These are phyloP conservation scores for Tilletia walkeri DNA, from an alignment of 1,284 basidiomycete genomes.

Conservation along the genomic window DNA sequence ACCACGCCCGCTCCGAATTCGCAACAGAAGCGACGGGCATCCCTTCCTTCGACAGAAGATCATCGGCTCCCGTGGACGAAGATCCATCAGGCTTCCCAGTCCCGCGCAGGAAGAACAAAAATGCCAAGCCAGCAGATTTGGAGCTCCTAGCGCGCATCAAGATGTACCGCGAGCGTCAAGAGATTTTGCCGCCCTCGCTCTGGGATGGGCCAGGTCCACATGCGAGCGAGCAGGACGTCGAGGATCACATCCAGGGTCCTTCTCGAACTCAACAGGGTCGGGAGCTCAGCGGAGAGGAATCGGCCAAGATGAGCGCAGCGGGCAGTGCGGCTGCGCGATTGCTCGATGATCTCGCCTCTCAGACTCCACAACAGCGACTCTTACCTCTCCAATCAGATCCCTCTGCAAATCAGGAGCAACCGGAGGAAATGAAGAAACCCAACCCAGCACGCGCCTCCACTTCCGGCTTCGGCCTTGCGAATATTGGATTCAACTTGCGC, in stretches of 20 bases:
- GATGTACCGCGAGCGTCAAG: slow-evolving; percentile 45
- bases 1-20: neutral
- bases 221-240: slow-evolving; percentile 35
- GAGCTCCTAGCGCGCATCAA: slow-evolving; percentile 46
- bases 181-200: slow-evolving; percentile 39
- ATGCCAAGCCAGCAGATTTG: slow-evolving; percentile 22
- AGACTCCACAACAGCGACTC: neutral
- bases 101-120: neutral
- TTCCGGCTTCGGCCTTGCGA: neutral
- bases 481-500: neutral
- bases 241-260: slow-evolving; percentile 27
- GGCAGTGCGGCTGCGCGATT: neutral
- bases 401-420: neutral
- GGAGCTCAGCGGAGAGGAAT: neutral
- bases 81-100: neutral
- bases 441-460: neutral
- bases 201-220: slow-evolving; percentile 36
- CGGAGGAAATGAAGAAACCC: neutral
- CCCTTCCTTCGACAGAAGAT: neutral
- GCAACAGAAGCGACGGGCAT: slow-evolving; percentile 2
- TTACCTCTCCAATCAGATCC: neutral
- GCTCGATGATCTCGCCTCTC: neutral
- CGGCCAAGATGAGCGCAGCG: slow-evolving; percentile 1
- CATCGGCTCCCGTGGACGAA: neutral
- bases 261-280: neutral